Evolutionary conservation across 2,329 filamentous ascomycete genomes (phyloP), one percentile per base, ranked within the genome.

Genomic region (Cryphonectria nitschkei): DNA sequence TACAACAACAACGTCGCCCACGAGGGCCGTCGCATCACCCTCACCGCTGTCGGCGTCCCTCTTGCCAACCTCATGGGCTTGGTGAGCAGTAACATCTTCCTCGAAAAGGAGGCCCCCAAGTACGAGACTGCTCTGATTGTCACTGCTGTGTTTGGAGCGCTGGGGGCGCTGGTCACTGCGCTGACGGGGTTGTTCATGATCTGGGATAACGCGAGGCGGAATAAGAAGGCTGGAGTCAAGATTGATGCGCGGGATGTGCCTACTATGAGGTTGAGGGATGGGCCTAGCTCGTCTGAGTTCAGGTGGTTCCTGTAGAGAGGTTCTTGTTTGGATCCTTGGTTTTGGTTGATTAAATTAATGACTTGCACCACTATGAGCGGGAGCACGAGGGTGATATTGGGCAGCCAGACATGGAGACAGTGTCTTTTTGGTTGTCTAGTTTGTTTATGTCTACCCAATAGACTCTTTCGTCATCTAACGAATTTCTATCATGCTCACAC

Each of bases 1-100:
- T 94, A 94, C 81, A 95, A 93, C 81, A 95, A 95, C 83, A 95
- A 95, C 78, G 87, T 94, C 69, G 92, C 92, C 0, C 87, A 95
- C 76, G 93, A 95, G 79, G 90, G 90, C 70, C 88, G 89, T 52
- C 89, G 92, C 63, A 85, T 93, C 7, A 84, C 90, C 0, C 82
- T 94, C 19, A 94, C 92, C 0, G 90, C 88, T 39, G 86, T 94
- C 26, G 91, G 90, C 34, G 92, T 95, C 0, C 92, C 92, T 0
- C 78, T 93, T 13, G 92, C 92, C 3, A 95, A 95, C 74, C 78
- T 94, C 50, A 94, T 94, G 90, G 92, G 91, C 4, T 81, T 93
- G 0, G 89, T 93, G 0, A 84, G 85, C 39, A 88, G 86, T 73
- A 93, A 93, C 75, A 90, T 92, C 71, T 93, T 93, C 80, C 83